Evolutionary conservation across 2,329 filamentous ascomycete genomes (phyloP).

Genomic region (Teratosphaeria zuluensis): DNA sequence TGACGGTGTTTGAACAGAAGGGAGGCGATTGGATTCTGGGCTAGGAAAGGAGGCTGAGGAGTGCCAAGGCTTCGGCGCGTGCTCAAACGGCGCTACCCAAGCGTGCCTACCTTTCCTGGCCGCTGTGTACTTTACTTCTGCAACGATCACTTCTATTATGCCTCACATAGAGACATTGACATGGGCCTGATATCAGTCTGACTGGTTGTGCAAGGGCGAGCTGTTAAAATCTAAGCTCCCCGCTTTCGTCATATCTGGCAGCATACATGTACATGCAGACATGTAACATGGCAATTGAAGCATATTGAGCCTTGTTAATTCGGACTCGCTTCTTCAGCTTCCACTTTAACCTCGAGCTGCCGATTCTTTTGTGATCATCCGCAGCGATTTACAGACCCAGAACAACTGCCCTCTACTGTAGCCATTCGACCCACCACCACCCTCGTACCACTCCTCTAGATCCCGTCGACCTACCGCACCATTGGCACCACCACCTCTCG

Average conservation of each 20-base stretch:
- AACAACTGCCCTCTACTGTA: neutral
- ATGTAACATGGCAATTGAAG: neutral
- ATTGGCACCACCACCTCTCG: neutral
- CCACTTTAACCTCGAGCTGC: no score
- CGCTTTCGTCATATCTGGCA: neutral
- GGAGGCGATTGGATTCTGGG: neutral
- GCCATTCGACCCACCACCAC: neutral
- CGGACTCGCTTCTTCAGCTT: no score
- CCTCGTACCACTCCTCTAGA: neutral
- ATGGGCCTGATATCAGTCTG: neutral
- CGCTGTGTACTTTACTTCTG: neutral
- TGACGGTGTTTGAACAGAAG: neutral
- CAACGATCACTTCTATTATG: neutral
- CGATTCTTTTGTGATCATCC: no score
- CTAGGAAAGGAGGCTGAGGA: neutral
- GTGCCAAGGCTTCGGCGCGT: neutral
- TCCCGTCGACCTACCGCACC: neutral
- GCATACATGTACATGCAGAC: no score
- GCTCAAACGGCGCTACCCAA: neutral
- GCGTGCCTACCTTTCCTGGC: neutral
- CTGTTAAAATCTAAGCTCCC: neutral
- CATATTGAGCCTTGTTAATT: no score
- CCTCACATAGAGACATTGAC: neutral
- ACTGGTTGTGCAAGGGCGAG: neutral
- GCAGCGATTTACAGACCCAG: no score